Conservation (phyloP, 1,284 basidiomycete species). For the Tilletia caries region DNA sequence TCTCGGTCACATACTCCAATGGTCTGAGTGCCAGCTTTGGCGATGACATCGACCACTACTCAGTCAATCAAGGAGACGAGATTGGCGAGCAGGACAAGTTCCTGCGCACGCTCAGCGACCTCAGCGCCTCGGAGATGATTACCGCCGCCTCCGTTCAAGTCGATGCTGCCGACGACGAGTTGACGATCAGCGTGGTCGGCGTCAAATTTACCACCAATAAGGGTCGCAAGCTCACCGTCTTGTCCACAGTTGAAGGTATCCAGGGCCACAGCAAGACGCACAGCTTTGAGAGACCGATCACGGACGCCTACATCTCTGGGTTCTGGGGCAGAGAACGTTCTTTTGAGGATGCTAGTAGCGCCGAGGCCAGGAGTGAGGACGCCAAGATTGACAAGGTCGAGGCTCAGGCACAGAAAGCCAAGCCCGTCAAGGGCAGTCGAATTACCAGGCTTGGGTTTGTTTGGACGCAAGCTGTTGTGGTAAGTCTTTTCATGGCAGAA, state of each 20-base stretch:
- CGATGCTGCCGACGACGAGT: conserved; percentile 1
- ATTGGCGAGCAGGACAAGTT: background rate
- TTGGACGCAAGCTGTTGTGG: conserved; percentile 13
- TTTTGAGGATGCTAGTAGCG: background rate
- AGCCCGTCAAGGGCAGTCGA: background rate
- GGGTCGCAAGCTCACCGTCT: background rate
- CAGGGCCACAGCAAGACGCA: background rate
- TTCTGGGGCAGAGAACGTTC: conserved; percentile 3
- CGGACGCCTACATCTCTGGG: conserved; percentile 13
- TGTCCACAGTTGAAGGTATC: background rate
- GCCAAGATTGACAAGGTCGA: too few relatives aligned
- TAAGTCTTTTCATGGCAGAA: background rate
- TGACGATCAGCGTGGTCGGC: conserved; percentile 1
- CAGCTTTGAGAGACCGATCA: conserved; percentile 11
- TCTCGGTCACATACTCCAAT: conserved; percentile 1
- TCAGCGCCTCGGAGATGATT: conserved; percentile 9
- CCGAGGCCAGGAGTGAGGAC: background rate
- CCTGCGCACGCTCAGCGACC: background rate
- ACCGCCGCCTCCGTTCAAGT: conserved; percentile 11
- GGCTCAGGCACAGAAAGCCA: background rate
- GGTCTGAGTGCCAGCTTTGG: background rate
- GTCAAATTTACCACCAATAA: conserved; percentile 6
- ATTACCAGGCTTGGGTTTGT: conserved; percentile 7
- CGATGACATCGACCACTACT: background rate
- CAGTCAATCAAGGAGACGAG: background rate